phyloP scores from a whole-genome alignment of 805 yeast species.

The Myxozyma nipponensis region DNA sequence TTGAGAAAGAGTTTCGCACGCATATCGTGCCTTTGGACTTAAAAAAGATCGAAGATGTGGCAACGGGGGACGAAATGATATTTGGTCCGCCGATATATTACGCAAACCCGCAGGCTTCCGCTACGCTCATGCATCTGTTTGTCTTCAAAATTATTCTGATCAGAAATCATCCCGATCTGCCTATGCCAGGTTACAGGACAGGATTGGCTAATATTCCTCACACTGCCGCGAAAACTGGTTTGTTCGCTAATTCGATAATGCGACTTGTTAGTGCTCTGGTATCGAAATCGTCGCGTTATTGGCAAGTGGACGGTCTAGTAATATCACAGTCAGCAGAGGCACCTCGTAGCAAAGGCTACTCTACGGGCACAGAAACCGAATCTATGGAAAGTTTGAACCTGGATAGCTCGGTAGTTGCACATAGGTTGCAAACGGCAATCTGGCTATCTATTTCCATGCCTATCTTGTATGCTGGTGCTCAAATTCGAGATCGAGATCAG shows the following conservation, averaged over 20 bases:
- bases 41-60: constrained; percentile 3
- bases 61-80: constrained; percentile 2
- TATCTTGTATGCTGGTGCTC: constrained; percentile 15
- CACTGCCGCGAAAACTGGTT: constrained; percentile 1
- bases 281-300: too few relatives aligned
- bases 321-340: background rate
- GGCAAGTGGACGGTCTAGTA: too few relatives aligned
- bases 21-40: background rate
- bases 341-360: too few relatives aligned
- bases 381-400: too few relatives aligned
- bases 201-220: constrained; percentile 11
- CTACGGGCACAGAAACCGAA: too few relatives aligned
- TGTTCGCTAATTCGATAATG: constrained; percentile 6
- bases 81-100: constrained; percentile 10
- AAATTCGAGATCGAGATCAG: constrained; percentile 5
- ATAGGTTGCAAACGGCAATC: background rate
- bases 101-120: constrained; percentile 3
- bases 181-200: constrained; percentile 5
- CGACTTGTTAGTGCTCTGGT: constrained; percentile 8
- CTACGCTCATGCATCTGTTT: constrained; percentile 6
- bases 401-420: background rate
- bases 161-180: constrained; percentile 14
- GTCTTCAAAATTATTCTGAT: constrained; percentile 8
- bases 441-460: constrained; percentile 16
- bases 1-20: constrained; percentile 4